Conservation (phyloP, 495 filamentous ascomycete genomes). For the Annulohypoxylon nitens region DNA sequence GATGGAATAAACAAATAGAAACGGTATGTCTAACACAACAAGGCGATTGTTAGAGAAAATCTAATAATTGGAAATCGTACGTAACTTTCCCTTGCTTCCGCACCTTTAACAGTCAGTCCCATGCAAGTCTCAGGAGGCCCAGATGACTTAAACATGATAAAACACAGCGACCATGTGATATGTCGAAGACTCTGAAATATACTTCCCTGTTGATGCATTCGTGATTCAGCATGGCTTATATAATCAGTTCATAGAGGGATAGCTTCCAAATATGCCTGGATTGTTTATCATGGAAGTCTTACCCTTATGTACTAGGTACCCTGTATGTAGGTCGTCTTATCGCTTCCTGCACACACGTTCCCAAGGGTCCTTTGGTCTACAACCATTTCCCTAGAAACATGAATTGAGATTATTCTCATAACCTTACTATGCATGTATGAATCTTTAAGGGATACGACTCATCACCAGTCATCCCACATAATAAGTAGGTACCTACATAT, state of each 20-base stretch:
- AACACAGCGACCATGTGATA: neutral
- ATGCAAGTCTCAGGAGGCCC: conserved; percentile 1
- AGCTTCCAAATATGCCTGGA: neutral
- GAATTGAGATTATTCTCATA: no score
- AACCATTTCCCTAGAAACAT: no score
- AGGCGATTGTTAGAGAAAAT: conserved; percentile 8
- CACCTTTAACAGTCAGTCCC: neutral
- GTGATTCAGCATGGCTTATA: neutral
- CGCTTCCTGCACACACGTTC: neutral
- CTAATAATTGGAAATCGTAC: neutral
- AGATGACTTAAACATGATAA: conserved; percentile 4
- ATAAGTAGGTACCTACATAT: no score
- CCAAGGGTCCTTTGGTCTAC: neutral
- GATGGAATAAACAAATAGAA: conserved; percentile 4
- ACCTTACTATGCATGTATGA: no score
- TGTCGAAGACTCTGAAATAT: neutral
- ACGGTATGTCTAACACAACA: conserved; percentile 6
- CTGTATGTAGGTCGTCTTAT: neutral
- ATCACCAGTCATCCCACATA: no score
- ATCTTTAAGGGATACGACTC: no score
- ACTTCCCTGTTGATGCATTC: neutral
- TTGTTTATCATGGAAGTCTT: neutral
- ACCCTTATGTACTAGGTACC: no score
- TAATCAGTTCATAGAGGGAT: neutral
- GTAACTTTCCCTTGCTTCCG: neutral